Percentiles rank a stretch among this genome's conserved stretches.
phyloP scores from a whole-genome alignment of 1,284 basidiomycete species.

The Leccinum pachyderme region DNA sequence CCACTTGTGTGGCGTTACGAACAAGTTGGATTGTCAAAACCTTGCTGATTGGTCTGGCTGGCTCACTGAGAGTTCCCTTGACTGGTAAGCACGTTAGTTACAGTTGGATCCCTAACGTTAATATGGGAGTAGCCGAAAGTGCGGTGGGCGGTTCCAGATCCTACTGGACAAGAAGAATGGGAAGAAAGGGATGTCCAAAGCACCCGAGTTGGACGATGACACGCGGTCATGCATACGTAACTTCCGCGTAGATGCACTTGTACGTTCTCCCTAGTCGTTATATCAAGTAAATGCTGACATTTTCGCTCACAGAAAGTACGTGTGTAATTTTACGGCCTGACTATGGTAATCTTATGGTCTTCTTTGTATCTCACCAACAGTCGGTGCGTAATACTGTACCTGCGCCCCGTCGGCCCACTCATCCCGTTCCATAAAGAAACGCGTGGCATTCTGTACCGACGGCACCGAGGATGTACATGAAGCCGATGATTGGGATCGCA shows the following conservation, averaged over 20 bases:
- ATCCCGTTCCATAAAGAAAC: constrained; percentile 35
- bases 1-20: constrained; percentile 23
- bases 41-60: constrained; percentile 23
- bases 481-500: constrained; percentile 72
- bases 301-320: constrained; percentile 19
- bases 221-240: constrained; percentile 27
- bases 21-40: constrained; percentile 18
- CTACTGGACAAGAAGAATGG: constrained; percentile 20
- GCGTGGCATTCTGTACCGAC: constrained; percentile 54
- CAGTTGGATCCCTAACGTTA: background rate
- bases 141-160: constrained; percentile 27
- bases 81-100: constrained; percentile 13
- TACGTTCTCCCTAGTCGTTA: constrained; percentile 6
- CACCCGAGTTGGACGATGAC: constrained; percentile 21
- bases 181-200: constrained; percentile 7
- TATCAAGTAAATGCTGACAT: constrained; percentile 6
- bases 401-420: background rate
- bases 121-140: constrained; percentile 14
- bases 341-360: background rate
- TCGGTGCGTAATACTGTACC: constrained; percentile 8
- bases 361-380: constrained; percentile 1
- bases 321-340: background rate
- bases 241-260: constrained; percentile 24
- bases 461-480: constrained; percentile 53
- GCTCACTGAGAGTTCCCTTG: constrained; percentile 28